Evolutionary conservation across 1,139 yeast species (phyloP).

Genomic region (Saccharomyces hybrid): DNA sequence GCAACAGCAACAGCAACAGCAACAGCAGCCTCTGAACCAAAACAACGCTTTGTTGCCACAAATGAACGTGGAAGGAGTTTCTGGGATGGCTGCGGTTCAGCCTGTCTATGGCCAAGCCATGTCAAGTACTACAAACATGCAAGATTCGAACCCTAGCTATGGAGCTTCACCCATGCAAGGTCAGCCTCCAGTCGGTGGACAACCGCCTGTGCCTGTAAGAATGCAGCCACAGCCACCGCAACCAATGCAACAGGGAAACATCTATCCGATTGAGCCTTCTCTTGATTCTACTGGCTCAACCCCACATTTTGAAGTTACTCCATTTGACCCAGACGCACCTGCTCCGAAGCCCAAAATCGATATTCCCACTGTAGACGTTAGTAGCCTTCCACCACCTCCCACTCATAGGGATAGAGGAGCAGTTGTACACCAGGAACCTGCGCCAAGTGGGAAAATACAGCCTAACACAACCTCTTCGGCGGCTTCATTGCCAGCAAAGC

Average conservation of each 20-base stretch:
- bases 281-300: neutral
- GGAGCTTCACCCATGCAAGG: neutral
- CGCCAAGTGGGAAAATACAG: neutral
- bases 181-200: neutral
- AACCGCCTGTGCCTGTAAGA: neutral
- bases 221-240: neutral
- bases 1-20: constrained; percentile 5
- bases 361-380: constrained; percentile 14
- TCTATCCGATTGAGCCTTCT: neutral
- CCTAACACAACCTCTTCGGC: constrained; percentile 1
- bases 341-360: constrained; percentile 9
- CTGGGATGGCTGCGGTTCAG: neutral
- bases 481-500: constrained; percentile 8
- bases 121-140: neutral
- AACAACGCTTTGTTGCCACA: neutral
- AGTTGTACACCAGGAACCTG: neutral
- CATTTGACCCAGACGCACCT: constrained; percentile 19
- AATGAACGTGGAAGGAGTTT: neutral
- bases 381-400: constrained; percentile 26
- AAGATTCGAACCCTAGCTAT: neutral
- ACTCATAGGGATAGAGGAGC: constrained; percentile 21
- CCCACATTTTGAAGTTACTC: constrained; percentile 15
- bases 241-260: neutral
- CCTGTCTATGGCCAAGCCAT: neutral
- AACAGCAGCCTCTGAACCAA: constrained; percentile 3